Evolutionary conservation across 345 rosid genomes (phyloP).

Genomic region (Punica granatum): DNA sequence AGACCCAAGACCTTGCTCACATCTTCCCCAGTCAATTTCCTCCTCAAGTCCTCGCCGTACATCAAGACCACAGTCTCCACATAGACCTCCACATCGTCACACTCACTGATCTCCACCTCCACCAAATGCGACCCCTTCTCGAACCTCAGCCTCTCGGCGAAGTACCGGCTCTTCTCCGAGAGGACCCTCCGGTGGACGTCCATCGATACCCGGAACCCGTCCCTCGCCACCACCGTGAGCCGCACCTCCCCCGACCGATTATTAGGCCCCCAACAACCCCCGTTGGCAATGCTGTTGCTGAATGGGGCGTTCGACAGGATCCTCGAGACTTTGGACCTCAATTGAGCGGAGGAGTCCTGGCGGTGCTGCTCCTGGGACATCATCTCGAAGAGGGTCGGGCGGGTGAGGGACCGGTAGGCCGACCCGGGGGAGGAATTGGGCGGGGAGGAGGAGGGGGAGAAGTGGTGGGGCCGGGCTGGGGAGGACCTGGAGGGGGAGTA

Average conservation of each 20-base stretch:
- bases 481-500: slow-evolving; percentile 13
- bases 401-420: slow-evolving; percentile 8
- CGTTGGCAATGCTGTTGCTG: slow-evolving; percentile 12
- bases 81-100: slow-evolving; percentile 87
- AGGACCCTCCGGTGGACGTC: slow-evolving; percentile 71
- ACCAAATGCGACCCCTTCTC: slow-evolving; percentile 59
- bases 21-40: slow-evolving; percentile 61
- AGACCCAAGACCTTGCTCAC: slow-evolving; percentile 67
- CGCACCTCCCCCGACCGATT: slow-evolving; percentile 51
- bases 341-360: slow-evolving; percentile 37
- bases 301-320: slow-evolving; percentile 48
- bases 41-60: slow-evolving; percentile 74
- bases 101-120: slow-evolving; percentile 94
- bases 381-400: slow-evolving; percentile 78
- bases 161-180: slow-evolving; percentile 69
- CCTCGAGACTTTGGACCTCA: slow-evolving; percentile 49
- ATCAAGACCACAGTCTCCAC: slow-evolving; percentile 81
- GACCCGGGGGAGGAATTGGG: slow-evolving; percentile 4
- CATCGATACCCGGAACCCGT: slow-evolving; percentile 61
- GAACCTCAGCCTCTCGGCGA: slow-evolving; percentile 58
- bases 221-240: slow-evolving; percentile 67
- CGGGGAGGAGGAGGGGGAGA: slow-evolving; percentile 11
- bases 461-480: not conserved
- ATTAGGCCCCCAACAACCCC: slow-evolving; percentile 9
- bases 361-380: slow-evolving; percentile 78